Evolutionary conservation across 2,329 filamentous ascomycete species (phyloP).

Genomic region (Pseudonectria foliicola): DNA sequence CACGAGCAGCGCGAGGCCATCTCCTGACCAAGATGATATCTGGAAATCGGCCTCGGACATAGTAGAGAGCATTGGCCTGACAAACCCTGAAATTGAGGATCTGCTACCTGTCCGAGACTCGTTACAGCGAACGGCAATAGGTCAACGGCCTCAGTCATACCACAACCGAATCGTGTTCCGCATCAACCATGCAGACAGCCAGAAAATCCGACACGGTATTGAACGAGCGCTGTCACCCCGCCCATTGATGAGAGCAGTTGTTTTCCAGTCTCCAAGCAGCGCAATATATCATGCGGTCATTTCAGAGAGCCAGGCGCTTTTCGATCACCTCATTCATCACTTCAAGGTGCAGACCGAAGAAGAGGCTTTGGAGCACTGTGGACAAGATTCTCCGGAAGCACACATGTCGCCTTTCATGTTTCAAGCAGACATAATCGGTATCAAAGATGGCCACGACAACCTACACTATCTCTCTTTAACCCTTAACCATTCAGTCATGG

Average conservation of each 20-base stretch:
- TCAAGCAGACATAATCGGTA: slow-evolving; percentile 18
- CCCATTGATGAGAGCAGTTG: slow-evolving; percentile 24
- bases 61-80: slow-evolving; percentile 12
- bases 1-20: background rate
- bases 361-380: slow-evolving; percentile 13
- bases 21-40: slow-evolving; percentile 3
- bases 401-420: slow-evolving; percentile 26
- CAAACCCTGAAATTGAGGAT: slow-evolving; percentile 19
- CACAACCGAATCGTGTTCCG: slow-evolving; percentile 27
- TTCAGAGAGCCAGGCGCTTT: slow-evolving; percentile 11
- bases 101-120: slow-evolving; percentile 23
- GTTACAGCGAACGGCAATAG: slow-evolving; percentile 23
- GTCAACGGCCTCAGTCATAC: slow-evolving; percentile 28
- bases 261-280: slow-evolving; percentile 12
- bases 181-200: slow-evolving; percentile 9
- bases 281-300: slow-evolving; percentile 24
- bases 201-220: slow-evolving; percentile 21
- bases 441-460: slow-evolving; percentile 8
- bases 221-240: slow-evolving; percentile 20
- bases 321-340: slow-evolving; percentile 20
- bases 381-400: slow-evolving; percentile 9
- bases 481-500: slow-evolving; percentile 30
- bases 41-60: slow-evolving; percentile 6
- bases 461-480: slow-evolving; percentile 21
- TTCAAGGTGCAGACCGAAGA: slow-evolving; percentile 13